These are phyloP conservation scores for Lepraria neglecta DNA, from an alignment of 495 filamentous ascomycete species.

Conservation along the genomic window DNA sequence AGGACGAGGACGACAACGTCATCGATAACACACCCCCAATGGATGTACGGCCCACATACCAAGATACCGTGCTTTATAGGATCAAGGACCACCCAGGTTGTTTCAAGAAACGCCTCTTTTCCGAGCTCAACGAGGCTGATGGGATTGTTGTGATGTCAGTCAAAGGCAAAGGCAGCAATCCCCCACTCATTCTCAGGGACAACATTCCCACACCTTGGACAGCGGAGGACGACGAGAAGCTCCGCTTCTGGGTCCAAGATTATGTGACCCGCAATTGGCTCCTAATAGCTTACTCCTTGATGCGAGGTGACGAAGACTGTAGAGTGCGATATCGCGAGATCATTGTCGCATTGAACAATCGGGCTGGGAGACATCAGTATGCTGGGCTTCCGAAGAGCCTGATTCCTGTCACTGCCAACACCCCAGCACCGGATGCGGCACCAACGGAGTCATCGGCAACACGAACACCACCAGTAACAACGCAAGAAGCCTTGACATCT, in stretches of 20 bases:
- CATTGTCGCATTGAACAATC: neutral
- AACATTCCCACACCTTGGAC: neutral
- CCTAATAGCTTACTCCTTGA: neutral
- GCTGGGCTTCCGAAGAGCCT: neutral
- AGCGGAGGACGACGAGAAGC: neutral
- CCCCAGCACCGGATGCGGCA: neutral
- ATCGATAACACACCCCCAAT: neutral
- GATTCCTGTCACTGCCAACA: neutral
- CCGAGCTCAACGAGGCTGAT: neutral
- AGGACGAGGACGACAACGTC: neutral
- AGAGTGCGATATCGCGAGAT: neutral
- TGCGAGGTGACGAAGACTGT: neutral
- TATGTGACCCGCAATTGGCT: neutral
- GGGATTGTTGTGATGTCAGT: neutral
- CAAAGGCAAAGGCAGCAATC: too few species aligned
- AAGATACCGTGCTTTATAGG: neutral
- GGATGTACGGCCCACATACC: neutral
- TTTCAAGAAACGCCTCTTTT: neutral
- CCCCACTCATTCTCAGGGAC: neutral
- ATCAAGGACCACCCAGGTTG: too few species aligned
- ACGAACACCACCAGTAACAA: neutral
- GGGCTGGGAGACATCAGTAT: neutral
- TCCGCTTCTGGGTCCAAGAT: slow-evolving; percentile 2
- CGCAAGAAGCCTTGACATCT: neutral
- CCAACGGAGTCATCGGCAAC: neutral